A percentile compares a stretch with the other conserved stretches of the same genome.
Evolutionary conservation across 345 rosid genomes (phyloP).

Genomic region (Euphorbia lathyris): DNA sequence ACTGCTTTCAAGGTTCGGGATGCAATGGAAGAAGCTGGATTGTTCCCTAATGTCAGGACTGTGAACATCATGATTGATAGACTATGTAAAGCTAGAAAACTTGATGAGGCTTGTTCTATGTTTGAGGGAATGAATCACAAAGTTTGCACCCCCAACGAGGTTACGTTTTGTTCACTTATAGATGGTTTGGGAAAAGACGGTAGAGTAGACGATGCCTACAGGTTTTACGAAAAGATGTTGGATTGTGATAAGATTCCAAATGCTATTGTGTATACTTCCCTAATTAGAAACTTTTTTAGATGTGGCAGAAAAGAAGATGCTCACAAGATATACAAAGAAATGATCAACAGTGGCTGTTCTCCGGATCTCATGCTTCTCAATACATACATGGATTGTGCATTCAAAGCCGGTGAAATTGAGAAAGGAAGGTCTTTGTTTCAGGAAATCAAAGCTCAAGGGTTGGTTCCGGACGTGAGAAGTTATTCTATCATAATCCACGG

Average conservation of each 20-base stretch:
- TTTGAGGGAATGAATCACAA: slow-evolving; percentile 75
- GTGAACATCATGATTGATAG: slow-evolving; percentile 91
- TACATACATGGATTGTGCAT: slow-evolving; percentile 89
- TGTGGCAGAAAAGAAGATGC: slow-evolving; percentile 86
- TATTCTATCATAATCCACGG: slow-evolving; percentile 79
- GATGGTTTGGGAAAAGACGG: slow-evolving; percentile 90
- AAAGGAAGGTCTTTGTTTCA: slow-evolving; percentile 79
- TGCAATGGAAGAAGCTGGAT: slow-evolving; percentile 77
- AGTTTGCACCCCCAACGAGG: slow-evolving; percentile 66
- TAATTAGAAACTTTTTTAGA: slow-evolving; percentile 78
- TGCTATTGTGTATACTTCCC: slow-evolving; percentile 74
- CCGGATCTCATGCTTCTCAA: slow-evolving; percentile 83
- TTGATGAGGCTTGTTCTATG: slow-evolving; percentile 75
- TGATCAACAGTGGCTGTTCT: slow-evolving; percentile 56
- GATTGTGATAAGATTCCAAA: slow-evolving; percentile 56
- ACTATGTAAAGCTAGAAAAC: slow-evolving; percentile 80
- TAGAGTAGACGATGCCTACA: slow-evolving; percentile 85
- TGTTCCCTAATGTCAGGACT: slow-evolving; percentile 82
- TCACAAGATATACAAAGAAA: slow-evolving; percentile 89
- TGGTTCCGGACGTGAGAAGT: slow-evolving; percentile 72
- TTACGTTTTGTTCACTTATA: slow-evolving; percentile 86
- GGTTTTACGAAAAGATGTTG: slow-evolving; percentile 81
- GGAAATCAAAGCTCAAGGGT: slow-evolving; percentile 68
- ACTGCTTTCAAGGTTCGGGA: slow-evolving; percentile 64
- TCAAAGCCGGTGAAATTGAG: slow-evolving; percentile 80